Conservation (phyloP, 441 rosid genomes). For the Bocquillonia castaneifolia region DNA sequence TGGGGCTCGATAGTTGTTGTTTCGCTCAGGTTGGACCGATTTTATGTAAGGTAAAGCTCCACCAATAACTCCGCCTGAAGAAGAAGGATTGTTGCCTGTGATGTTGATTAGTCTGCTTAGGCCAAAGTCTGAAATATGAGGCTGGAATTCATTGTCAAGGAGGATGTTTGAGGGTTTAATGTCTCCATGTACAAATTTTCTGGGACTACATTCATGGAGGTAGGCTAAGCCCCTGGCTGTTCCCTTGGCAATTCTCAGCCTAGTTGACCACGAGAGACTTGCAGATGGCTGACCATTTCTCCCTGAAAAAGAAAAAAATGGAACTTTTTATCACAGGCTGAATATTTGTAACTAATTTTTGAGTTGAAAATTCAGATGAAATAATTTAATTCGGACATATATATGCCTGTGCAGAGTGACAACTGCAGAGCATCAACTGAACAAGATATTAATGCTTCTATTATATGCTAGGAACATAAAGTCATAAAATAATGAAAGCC, state of each 20-base stretch:
- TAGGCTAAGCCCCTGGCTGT: slow-evolving; percentile 86
- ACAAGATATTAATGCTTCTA: too few species aligned
- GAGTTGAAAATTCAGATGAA: not conserved
- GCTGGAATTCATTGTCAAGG: slow-evolving; percentile 61
- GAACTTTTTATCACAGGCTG: not conserved
- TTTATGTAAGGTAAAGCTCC: slow-evolving; percentile 70
- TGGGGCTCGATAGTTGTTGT: slow-evolving; percentile 68
- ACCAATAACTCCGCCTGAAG: slow-evolving; percentile 74
- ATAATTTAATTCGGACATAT: not conserved
- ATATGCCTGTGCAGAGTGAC: not conserved
- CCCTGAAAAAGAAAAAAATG: slow-evolving; percentile 36
- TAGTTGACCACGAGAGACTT: slow-evolving; percentile 78
- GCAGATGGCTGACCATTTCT: slow-evolving; percentile 69
- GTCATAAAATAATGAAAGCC: too few species aligned
- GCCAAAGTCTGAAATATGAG: slow-evolving; percentile 78
- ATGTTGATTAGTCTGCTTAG: slow-evolving; percentile 65
- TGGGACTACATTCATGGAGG: slow-evolving; percentile 94
- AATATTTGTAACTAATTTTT: not conserved
- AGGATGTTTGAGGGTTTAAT: slow-evolving; percentile 87
- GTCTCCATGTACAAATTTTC: slow-evolving; percentile 80
- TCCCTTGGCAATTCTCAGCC: slow-evolving; percentile 78
- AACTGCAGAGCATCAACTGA: too few species aligned
- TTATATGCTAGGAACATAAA: too few species aligned
- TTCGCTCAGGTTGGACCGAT: slow-evolving; percentile 51
- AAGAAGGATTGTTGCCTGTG: slow-evolving; percentile 61